Conservation (phyloP, 164 flowering plant genomes). For the Dillenia turbinata region DNA sequence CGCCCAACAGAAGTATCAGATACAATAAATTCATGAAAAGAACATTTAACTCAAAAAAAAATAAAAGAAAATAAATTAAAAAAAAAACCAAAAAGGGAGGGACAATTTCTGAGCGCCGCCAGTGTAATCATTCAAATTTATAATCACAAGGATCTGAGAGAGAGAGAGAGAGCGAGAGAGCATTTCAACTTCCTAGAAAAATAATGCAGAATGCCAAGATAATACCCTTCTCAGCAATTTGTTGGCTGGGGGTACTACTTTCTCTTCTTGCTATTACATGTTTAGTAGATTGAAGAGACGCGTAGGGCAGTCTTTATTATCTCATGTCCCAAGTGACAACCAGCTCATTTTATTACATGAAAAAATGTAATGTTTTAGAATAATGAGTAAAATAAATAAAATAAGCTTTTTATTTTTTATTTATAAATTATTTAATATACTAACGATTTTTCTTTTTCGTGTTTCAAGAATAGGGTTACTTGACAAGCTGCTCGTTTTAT, state of each 20-base stretch:
- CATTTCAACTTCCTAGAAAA: constrained; percentile 12
- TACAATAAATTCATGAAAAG: neutral
- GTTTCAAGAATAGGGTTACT: too few species aligned
- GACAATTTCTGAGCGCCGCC: constrained; percentile 74
- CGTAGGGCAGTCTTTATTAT: neutral
- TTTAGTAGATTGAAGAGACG: neutral
- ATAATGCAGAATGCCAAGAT: neutral
- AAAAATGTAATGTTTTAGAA: too few species aligned
- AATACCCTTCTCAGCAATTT: neutral
- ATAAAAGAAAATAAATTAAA: neutral
- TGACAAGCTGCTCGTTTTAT: too few species aligned
- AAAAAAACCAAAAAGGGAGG: constrained; percentile 22
- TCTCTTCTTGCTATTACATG: constrained; percentile 6
- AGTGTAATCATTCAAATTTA: constrained; percentile 61
- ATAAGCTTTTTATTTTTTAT: too few species aligned
- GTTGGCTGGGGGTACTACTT: neutral
- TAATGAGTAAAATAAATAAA: too few species aligned
- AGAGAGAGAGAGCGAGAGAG: neutral
- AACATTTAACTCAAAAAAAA: neutral
- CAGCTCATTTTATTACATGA: too few species aligned
- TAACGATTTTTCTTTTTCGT: too few species aligned
- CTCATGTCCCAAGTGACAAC: too few species aligned
- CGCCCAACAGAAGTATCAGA: too few species aligned
- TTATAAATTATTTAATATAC: too few species aligned
- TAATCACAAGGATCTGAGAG: constrained; percentile 20